phyloP scores from a whole-genome alignment of 306 rosid species.

The Pyrus betulifolia region DNA sequence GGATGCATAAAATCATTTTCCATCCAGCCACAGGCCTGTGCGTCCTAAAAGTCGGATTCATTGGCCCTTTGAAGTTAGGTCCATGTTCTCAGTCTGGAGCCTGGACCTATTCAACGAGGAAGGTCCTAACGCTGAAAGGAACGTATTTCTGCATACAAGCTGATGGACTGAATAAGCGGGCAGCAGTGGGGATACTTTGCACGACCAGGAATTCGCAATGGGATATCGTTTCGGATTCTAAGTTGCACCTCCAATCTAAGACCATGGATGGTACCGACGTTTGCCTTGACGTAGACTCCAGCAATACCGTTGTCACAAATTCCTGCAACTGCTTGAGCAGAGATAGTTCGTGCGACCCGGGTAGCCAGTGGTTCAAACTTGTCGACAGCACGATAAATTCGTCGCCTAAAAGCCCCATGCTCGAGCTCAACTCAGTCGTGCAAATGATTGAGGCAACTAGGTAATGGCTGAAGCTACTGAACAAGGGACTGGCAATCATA shows the following conservation, averaged over 20 bases:
- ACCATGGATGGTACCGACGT: constrained; percentile 29
- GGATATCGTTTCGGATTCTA: constrained; percentile 68
- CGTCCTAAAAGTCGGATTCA: constrained; percentile 30
- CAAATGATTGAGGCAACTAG: background rate
- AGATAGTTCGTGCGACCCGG: constrained; percentile 58
- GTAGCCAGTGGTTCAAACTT: constrained; percentile 79
- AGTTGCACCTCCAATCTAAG: constrained; percentile 59
- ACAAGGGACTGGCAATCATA: background rate
- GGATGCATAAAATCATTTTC: constrained; percentile 41
- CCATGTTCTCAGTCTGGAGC: constrained; percentile 48
- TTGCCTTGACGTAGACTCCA: constrained; percentile 64
- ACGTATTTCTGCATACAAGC: constrained; percentile 69
- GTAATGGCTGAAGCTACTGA: background rate
- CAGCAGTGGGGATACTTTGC: constrained; percentile 43
- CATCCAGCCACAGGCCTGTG: constrained; percentile 80
- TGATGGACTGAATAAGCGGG: constrained; percentile 32
- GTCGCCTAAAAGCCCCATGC: background rate
- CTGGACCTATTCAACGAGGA: constrained; percentile 53
- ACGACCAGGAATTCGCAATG: constrained; percentile 39
- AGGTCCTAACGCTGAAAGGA: constrained; percentile 44
- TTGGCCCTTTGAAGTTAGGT: constrained; percentile 43
- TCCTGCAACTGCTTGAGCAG: constrained; percentile 60
- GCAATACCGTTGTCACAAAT: constrained; percentile 49
- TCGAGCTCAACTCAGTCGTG: background rate
- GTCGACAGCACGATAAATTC: constrained; percentile 47